phyloP scores from a whole-genome alignment of 2,329 filamentous ascomycete species.

The Calonectria crousiana region DNA sequence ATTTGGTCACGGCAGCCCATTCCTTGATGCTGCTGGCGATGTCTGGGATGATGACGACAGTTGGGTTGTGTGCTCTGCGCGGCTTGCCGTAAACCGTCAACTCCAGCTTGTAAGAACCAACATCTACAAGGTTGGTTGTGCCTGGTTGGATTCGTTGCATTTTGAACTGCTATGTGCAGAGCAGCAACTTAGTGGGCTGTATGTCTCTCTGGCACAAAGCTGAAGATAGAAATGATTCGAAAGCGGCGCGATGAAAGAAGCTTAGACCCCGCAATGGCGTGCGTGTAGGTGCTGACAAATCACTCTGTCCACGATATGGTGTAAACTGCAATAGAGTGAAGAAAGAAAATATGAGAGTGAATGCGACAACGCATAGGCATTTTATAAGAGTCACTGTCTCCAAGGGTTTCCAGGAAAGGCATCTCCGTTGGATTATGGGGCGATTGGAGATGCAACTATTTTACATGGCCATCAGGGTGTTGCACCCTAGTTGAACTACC shows the following conservation, averaged over 20 bases:
- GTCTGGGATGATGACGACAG: slow-evolving; percentile 26
- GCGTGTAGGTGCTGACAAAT: background rate
- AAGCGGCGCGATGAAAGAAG: background rate
- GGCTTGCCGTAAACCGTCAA: slow-evolving; percentile 17
- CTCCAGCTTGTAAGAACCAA: slow-evolving; percentile 25
- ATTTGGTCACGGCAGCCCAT: slow-evolving; percentile 23
- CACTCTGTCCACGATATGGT: background rate
- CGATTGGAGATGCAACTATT: background rate
- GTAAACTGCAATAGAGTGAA: background rate
- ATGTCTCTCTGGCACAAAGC: background rate
- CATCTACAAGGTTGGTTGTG: slow-evolving; percentile 11
- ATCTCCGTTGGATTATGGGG: background rate
- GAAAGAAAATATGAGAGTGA: background rate
- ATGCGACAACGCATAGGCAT: background rate
- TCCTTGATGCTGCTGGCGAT: slow-evolving; percentile 30
- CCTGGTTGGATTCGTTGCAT: background rate
- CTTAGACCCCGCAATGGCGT: background rate
- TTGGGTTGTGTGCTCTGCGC: slow-evolving; percentile 32
- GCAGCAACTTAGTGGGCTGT: background rate
- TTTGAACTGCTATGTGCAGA: background rate
- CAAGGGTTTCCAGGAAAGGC: no score
- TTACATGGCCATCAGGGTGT: background rate
- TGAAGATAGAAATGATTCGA: background rate
- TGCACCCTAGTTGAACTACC: background rate
- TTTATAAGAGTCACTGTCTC: background rate